Percentiles rank a stretch among this genome's conserved stretches.
Evolutionary conservation across 345 rosid species (phyloP).

Genomic region (Citrus trifoliata): DNA sequence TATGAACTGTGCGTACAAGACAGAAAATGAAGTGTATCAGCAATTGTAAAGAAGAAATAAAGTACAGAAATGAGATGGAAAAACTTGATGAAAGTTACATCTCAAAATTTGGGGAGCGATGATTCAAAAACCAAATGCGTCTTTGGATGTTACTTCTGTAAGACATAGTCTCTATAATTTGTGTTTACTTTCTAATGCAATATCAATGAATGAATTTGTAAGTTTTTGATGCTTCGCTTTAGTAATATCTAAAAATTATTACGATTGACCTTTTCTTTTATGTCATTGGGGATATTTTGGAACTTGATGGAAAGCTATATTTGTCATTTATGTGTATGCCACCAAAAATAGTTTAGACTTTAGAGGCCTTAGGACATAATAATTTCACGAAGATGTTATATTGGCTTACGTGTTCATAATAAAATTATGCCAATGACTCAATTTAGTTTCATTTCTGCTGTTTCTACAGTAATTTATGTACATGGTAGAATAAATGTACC

Average conservation of each 20-base stretch:
- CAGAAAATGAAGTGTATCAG: not conserved
- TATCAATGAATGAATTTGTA: not conserved
- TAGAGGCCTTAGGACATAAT: not conserved
- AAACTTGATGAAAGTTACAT: too few relatives aligned
- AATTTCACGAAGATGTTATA: not conserved
- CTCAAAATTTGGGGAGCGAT: not conserved
- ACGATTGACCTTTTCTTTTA: not conserved
- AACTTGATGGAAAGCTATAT: not conserved
- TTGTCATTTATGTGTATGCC: not conserved
- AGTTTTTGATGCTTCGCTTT: not conserved
- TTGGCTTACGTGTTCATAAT: not conserved
- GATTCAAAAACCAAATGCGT: not conserved
- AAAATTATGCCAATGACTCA: not conserved
- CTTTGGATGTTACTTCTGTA: not conserved
- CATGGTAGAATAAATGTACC: constrained; percentile 28
- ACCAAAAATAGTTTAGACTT: not conserved
- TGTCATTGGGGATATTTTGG: not conserved
- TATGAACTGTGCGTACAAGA: constrained; percentile 41
- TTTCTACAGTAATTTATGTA: not conserved
- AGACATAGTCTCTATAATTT: too few relatives aligned
- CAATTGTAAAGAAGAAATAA: not conserved
- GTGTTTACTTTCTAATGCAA: not conserved
- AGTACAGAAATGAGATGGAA: not conserved
- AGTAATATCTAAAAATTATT: not conserved
- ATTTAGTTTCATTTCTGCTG: not conserved